phyloP scores from a whole-genome alignment of 176 grass and related monocot genomes.

The Neostapfia colusana region DNA sequence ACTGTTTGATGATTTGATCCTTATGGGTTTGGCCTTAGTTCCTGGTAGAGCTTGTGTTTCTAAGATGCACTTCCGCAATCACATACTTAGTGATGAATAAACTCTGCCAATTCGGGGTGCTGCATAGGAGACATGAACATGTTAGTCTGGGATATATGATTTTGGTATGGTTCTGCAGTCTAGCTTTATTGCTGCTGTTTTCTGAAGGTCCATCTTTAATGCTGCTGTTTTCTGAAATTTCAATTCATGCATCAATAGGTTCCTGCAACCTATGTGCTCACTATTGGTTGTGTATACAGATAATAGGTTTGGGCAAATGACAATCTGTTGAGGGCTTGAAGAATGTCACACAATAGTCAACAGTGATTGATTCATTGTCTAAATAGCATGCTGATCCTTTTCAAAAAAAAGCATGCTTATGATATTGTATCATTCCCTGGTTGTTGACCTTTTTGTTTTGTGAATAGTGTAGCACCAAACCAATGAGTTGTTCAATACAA shows the following conservation, averaged over 20 bases:
- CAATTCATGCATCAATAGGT: background rate
- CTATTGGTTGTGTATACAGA: background rate
- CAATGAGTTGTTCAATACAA: constrained; percentile 9
- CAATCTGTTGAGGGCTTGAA: background rate
- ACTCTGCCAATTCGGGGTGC: background rate
- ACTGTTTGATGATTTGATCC: too few relatives aligned
- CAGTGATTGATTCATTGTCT: background rate
- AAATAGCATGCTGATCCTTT: background rate
- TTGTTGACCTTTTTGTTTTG: background rate
- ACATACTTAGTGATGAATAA: background rate
- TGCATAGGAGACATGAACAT: background rate
- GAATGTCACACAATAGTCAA: background rate
- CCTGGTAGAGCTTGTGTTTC: background rate
- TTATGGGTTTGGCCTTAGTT: background rate
- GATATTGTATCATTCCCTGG: background rate
- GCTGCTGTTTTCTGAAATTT: background rate
- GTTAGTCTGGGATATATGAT: background rate
- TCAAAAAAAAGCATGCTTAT: background rate
- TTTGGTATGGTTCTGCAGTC: background rate
- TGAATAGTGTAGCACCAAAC: background rate
- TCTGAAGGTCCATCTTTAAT: background rate
- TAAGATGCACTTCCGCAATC: background rate
- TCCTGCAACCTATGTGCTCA: constrained; percentile 3
- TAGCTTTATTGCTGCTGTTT: background rate
- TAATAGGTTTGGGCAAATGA: background rate